phyloP scores from a whole-genome alignment of 441 rosid species.

The Gossypium laxum region DNA sequence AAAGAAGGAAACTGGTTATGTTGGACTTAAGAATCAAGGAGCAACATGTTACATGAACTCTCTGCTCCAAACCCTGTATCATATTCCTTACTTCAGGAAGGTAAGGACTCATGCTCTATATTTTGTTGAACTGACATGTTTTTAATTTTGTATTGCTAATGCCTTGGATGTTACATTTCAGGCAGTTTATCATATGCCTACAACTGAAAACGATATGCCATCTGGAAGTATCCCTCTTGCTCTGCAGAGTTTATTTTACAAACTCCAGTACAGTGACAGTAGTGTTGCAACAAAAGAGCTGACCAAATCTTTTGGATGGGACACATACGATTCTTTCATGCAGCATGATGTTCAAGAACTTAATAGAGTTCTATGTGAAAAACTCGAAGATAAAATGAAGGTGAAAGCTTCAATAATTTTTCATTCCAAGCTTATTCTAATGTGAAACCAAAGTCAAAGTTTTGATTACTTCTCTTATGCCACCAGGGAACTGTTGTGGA shows the following conservation, averaged over 20 bases:
- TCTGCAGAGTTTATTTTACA: slow-evolving; percentile 41
- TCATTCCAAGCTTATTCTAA: neutral
- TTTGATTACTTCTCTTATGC: slow-evolving; percentile 3
- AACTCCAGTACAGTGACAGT: slow-evolving; percentile 36
- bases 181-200: slow-evolving; percentile 47
- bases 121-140: neutral
- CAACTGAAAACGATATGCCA: slow-evolving; percentile 42
- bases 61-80: slow-evolving; percentile 35
- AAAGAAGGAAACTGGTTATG: slow-evolving; percentile 39
- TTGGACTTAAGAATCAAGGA: slow-evolving; percentile 44
- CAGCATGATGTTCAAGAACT: slow-evolving; percentile 48
- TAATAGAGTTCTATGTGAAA: slow-evolving; percentile 38
- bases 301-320: slow-evolving; percentile 46
- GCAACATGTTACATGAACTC: slow-evolving; percentile 44
- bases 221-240: slow-evolving; percentile 45
- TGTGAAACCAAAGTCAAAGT: slow-evolving; percentile 1
- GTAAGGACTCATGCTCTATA: slow-evolving; percentile 16
- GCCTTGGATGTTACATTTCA: slow-evolving; percentile 16
- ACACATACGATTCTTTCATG: slow-evolving; percentile 37
- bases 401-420: slow-evolving; percentile 15
- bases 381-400: slow-evolving; percentile 51
- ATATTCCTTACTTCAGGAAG: slow-evolving; percentile 41
- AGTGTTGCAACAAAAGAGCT: slow-evolving; percentile 41
- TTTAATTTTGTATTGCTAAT: neutral
- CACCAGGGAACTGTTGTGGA: slow-evolving; percentile 40